These are phyloP conservation scores for Rosa hybrid DNA, from an alignment of 331 rosid genomes.

Conservation along the genomic window DNA sequence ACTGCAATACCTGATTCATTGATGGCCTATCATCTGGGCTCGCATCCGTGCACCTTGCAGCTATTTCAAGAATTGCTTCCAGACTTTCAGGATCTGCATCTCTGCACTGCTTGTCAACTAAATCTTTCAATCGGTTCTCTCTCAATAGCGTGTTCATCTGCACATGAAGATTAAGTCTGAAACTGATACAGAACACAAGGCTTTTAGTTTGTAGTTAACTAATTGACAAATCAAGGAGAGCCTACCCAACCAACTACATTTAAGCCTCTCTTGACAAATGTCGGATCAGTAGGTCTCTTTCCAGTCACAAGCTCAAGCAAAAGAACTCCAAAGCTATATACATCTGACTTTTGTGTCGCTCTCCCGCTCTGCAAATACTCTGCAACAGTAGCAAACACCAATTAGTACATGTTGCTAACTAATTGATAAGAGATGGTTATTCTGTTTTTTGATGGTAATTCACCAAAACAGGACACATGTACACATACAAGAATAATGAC, in stretches of 20 bases:
- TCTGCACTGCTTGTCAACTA: conserved; percentile 71
- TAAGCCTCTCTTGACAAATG: conserved; percentile 78
- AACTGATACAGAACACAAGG: neutral
- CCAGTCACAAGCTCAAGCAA: conserved; percentile 96
- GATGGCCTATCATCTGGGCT: conserved; percentile 82
- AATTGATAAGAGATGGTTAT: neutral
- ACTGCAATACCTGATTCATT: conserved; percentile 80
- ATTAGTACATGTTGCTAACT: neutral
- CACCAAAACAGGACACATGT: neutral
- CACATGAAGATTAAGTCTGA: conserved; percentile 7
- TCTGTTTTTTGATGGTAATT: neutral
- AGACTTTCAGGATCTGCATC: conserved; percentile 66
- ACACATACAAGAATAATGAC: neutral
- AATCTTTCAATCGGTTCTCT: conserved; percentile 70
- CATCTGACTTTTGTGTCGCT: conserved; percentile 94
- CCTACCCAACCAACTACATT: conserved; percentile 99
- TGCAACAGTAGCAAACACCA: conserved; percentile 23
- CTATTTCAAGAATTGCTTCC: conserved; percentile 76
- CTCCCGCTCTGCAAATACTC: conserved; percentile 96
- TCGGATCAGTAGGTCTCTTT: conserved; percentile 95
- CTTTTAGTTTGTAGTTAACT: neutral
- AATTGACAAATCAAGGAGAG: neutral
- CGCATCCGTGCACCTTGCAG: conserved; percentile 81
- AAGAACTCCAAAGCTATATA: conserved; percentile 93
- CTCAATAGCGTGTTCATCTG: conserved; percentile 75